Percentiles rank a stretch among this genome's conserved stretches.
phyloP scores from a whole-genome alignment of 495 filamentous ascomycete species.

The Hypoxylon rickii region DNA sequence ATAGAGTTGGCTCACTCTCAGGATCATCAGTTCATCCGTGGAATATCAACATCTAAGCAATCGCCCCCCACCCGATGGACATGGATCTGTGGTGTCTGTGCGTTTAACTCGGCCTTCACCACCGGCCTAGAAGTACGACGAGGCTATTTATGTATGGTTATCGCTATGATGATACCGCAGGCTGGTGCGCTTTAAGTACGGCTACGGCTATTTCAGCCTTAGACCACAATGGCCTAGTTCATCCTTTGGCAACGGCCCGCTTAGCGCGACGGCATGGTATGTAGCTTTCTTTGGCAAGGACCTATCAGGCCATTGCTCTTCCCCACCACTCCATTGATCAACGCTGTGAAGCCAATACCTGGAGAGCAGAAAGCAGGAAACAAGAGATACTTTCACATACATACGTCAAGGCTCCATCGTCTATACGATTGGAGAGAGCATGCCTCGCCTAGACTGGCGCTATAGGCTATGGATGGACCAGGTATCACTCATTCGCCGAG shows the following conservation, averaged over 20 bases:
- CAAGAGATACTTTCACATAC: conserved; percentile 1
- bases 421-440: conserved; percentile 4
- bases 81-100: no score
- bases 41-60: not conserved
- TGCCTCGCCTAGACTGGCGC: not conserved
- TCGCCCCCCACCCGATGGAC: not conserved
- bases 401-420: conserved; percentile 7
- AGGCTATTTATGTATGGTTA: conserved; percentile 3
- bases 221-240: conserved; percentile 17
- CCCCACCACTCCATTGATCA: conserved; percentile 15
- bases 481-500: not conserved
- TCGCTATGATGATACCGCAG: conserved; percentile 2
- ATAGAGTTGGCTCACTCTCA: not conserved
- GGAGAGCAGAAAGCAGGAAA: conserved; percentile 11
- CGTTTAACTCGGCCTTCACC: not conserved
- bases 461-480: conserved; percentile 5
- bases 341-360: conserved; percentile 18
- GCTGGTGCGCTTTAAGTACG: conserved; percentile 5
- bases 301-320: conserved; percentile 5
- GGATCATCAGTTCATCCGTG: not conserved
- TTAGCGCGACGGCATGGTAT: conserved; percentile 13
- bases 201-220: conserved; percentile 8
- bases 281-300: conserved; percentile 7
- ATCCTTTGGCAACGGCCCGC: conserved; percentile 29
- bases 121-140: conserved; percentile 2